Conservation (phyloP, 495 filamentous ascomycete genomes). For the Acidiella bohemica region DNA sequence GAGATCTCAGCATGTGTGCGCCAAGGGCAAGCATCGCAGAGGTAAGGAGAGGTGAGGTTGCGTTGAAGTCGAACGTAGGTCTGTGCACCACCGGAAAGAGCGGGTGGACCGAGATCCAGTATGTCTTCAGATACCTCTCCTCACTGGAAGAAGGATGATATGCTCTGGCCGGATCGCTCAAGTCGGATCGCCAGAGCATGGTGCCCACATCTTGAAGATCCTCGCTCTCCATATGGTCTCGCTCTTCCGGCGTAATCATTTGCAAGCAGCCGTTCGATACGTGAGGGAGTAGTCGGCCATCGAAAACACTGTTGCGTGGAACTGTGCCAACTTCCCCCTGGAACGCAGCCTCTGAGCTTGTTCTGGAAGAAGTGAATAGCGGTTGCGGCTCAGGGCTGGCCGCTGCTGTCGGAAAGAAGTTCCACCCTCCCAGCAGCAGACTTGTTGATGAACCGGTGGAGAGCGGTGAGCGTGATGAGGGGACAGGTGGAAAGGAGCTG, state of each 20-base stretch:
- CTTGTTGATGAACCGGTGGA: slow-evolving; percentile 12
- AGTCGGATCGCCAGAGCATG: too few species aligned
- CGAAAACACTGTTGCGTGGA: too few species aligned
- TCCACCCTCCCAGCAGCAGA: too few species aligned
- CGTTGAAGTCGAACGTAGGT: slow-evolving; percentile 25
- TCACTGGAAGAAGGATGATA: too few species aligned
- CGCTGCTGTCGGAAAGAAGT: too few species aligned
- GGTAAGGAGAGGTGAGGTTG: slow-evolving; percentile 27
- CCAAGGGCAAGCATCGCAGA: slow-evolving; percentile 34
- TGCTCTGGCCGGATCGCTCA: too few species aligned
- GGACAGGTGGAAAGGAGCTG: background rate
- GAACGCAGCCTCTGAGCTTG: too few species aligned
- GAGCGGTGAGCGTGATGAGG: slow-evolving; percentile 8
- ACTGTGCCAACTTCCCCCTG: too few species aligned
- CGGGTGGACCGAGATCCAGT: slow-evolving; percentile 33
- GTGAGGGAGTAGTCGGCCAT: background rate
- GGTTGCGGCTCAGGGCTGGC: too few species aligned
- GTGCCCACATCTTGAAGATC: too few species aligned
- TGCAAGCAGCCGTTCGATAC: background rate
- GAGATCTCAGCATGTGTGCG: slow-evolving; percentile 27
- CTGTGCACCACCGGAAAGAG: slow-evolving; percentile 32
- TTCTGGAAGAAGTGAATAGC: too few species aligned
- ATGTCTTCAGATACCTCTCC: slow-evolving; percentile 31
- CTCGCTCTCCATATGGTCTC: slow-evolving; percentile 12
- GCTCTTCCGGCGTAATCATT: slow-evolving; percentile 6